Base-by-base conservation (phyloP, 208 protist species). In the Herpetomonas samuelpessoai region DNA sequence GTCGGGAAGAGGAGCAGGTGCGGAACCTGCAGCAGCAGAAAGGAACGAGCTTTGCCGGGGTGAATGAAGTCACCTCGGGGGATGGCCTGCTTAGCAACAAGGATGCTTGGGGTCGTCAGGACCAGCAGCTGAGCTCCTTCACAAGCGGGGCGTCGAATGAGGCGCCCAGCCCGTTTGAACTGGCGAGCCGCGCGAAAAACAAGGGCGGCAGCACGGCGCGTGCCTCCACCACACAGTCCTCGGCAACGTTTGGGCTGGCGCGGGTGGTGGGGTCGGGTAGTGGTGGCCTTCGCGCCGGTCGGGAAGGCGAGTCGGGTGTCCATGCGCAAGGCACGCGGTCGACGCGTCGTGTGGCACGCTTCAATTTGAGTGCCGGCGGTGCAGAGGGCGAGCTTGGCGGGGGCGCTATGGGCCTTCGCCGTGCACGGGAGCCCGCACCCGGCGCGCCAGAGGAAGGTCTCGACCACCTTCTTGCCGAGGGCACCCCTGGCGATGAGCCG, bases 1-100 rank as follows among this genome's bases (percentile, higher is more conserved):
- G 81, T 10, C 76, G 76, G 24, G 88, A 94, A 65, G 84, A 94
- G 71, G 55, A 75, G 41, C 79, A 88, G 18, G 66, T 79, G 7
- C 64, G 59, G 14, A 60, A 63, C 27, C 38, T 71, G 51, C 57
- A 75, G 39, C 62, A 68, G 51, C 39, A 31, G 14, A 47, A 39
- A 26, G 56, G 46, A 12, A 57, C 44, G 10, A 48, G 3, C 44
- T 48, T 48, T 48, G 28, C 52, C 19, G 29, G 21, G 16, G 48
- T 21, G n/a, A 41, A n/a, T 21, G 27, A 21, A 24, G n/a, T 27
- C 3, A 21, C 38, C 16, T 47, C 22, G 21, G 21, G 30, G 16
- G 29, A 54, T 18, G 39, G n/a, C 27, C 47, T 46, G 46, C 27
- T 26, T 27, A 6, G 16, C 24, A 53, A 46, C 35, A 27, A 45